Evolutionary conservation across 2,329 filamentous ascomycete species (phyloP), one percentile per base, ranked within the genome.

Genomic region (Ophiostoma ips): DNA sequence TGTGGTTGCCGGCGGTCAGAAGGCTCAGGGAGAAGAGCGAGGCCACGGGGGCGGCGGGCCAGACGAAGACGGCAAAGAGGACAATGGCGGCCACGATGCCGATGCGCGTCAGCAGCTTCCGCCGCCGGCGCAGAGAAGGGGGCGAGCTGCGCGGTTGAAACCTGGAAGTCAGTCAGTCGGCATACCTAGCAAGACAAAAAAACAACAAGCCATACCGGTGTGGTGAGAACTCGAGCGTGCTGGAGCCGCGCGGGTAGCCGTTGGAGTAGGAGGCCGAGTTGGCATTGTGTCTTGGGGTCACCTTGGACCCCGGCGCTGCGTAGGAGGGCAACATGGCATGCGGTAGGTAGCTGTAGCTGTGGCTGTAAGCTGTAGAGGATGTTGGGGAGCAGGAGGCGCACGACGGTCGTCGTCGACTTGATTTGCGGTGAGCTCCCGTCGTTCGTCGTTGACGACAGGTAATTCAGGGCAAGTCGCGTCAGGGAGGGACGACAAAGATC

Each of bases 221-320:
- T 58, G 87, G 86, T 58, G 86, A 87, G 61, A 94, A 89, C 57
- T 87, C 87, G 64, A 94, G 90, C 43, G 83, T 85, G 62, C 82
- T 82, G 16, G 55, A 49, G 53, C 75, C 77, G 56, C 81, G 76
- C 56, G 84, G 83, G 65, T 89, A 89, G 63, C 87, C 89, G 71
- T 92, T 94, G 55, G 83, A 79, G 67, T 84, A 90, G 65, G 82
- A 82, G 66, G 71, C 71, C 66, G 71, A 70, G 54, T 47, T 34
- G 28, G 71, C 70, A 63, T 84, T 76, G 74, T 94, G 87, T 71
- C 87, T 80, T 64, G 90, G 85, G 80, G 92, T 88, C 79, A 83
- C 84, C 71, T 79, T 81, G 64, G 68, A 69, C 63, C 68, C 66
- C 58, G 70, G 67, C 52, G 70, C 71, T 56, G 71, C 65, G 71